These are phyloP conservation scores for Chlorella vulgaris DNA, from an alignment of 139 green algal genomes.

Conservation along the genomic window DNA sequence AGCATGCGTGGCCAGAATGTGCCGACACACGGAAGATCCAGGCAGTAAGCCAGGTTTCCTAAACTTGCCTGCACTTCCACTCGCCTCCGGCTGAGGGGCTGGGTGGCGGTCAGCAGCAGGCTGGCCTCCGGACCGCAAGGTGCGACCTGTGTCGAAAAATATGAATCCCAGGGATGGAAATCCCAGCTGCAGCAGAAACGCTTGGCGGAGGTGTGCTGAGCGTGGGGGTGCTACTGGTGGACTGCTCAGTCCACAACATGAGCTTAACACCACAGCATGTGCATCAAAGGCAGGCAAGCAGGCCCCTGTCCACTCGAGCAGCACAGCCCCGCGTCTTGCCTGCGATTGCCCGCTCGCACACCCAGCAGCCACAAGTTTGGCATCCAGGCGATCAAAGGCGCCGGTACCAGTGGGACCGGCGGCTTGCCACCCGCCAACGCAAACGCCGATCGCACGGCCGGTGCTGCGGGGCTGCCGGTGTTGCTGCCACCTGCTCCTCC, in stretches of 20 bases:
- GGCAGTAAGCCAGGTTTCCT: neutral
- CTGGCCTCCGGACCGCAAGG: conserved; percentile 8
- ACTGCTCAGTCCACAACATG: too few species aligned
- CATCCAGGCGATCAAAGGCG: neutral
- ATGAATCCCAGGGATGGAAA: conserved; percentile 27
- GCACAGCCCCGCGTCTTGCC: neutral
- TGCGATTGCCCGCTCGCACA: conserved; percentile 10
- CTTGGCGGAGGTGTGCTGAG: neutral
- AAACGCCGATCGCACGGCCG: neutral
- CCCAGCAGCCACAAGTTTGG: conserved; percentile 35
- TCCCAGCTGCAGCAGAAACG: conserved; percentile 26
- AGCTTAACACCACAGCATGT: neutral
- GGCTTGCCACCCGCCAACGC: conserved; percentile 26
- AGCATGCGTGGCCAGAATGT: neutral
- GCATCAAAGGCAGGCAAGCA: neutral
- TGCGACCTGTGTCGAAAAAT: conserved; percentile 9
- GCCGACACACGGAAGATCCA: neutral
- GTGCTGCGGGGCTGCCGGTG: neutral
- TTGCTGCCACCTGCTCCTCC: too few species aligned
- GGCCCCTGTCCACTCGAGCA: too few species aligned
- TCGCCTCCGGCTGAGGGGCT: neutral
- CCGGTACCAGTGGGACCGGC: conserved; percentile 24
- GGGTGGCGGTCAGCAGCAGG: conserved; percentile 23
- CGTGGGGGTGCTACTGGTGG: too few species aligned
- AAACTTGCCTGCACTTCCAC: conserved; percentile 15